A percentile compares a stretch with the other conserved stretches of the same genome.
Evolutionary conservation across 257 asterid genomes (phyloP).

Genomic region (Solanum chilense): DNA sequence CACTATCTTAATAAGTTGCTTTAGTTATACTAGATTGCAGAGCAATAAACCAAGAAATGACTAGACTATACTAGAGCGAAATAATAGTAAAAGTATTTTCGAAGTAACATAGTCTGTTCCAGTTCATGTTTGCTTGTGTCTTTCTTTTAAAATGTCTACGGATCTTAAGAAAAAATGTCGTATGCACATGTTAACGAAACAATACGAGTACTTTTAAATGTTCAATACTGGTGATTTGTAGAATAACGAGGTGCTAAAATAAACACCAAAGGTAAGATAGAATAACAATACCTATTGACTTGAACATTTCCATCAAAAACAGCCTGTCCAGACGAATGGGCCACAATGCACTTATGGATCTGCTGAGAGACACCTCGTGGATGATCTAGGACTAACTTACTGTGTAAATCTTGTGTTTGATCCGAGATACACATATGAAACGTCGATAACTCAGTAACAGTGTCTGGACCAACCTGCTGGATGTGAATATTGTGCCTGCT

Average conservation of each 20-base stretch:
- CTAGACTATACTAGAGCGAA: background rate
- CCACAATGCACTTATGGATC: slow-evolving; percentile 93
- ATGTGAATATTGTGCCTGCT: slow-evolving; percentile 87
- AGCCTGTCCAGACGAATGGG: slow-evolving; percentile 79
- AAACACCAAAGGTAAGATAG: background rate
- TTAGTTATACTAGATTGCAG: background rate
- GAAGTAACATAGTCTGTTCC: background rate
- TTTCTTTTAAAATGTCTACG: too few species aligned
- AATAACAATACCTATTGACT: slow-evolving; percentile 64
- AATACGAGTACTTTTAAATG: background rate
- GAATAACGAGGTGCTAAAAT: background rate
- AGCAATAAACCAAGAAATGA: background rate
- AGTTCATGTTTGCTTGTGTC: too few species aligned
- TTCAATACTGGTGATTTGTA: background rate
- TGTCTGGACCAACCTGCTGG: slow-evolving; percentile 79
- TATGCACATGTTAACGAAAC: background rate
- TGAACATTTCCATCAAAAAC: slow-evolving; percentile 91
- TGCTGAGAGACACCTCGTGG: slow-evolving; percentile 81
- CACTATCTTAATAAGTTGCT: background rate
- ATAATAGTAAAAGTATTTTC: background rate
- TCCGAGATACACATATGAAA: slow-evolving; percentile 68
- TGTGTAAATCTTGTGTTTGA: slow-evolving; percentile 86
- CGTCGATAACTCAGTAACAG: slow-evolving; percentile 65
- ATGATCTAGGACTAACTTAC: slow-evolving; percentile 71
- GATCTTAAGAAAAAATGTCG: too few species aligned